Conservation (phyloP, 805 yeast genomes). For the Debaryomyces hansenii region DNA sequence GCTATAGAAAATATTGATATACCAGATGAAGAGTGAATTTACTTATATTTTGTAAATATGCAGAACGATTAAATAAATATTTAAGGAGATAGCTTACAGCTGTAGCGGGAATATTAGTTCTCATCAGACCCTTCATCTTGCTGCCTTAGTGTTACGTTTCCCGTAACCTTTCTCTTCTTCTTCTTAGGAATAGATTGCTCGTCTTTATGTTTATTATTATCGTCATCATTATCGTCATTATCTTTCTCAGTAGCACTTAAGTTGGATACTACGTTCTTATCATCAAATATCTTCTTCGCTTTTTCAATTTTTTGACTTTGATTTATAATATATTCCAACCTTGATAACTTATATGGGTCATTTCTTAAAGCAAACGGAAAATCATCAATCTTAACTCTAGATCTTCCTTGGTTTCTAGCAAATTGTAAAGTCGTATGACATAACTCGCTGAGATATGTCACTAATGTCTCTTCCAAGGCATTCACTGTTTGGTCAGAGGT, state of each 20-base stretch:
- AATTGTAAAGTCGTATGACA: conserved; percentile 31
- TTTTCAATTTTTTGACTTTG: conserved; percentile 36
- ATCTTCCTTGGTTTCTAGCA: conserved; percentile 39
- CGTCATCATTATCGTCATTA: conserved; percentile 14
- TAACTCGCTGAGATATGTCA: conserved; percentile 36
- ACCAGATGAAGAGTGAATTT: conserved; percentile 6
- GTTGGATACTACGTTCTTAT: conserved; percentile 10
- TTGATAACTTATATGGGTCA: conserved; percentile 42
- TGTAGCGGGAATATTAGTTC: neutral
- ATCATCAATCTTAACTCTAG: conserved; percentile 42
- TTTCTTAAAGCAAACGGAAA: conserved; percentile 40
- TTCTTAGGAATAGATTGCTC: conserved; percentile 5
- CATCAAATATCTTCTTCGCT: conserved; percentile 43
- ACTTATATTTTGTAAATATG: neutral
- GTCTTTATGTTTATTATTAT: conserved; percentile 5
- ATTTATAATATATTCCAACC: conserved; percentile 40
- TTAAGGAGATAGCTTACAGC: too few species aligned
- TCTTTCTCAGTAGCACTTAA: conserved; percentile 12
- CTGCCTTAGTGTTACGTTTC: conserved; percentile 2
- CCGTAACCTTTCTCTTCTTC: conserved; percentile 7
- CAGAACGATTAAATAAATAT: neutral
- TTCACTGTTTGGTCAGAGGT: conserved; percentile 38
- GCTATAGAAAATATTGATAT: conserved; percentile 46
- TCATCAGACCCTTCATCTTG: conserved; percentile 1
- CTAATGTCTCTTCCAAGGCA: conserved; percentile 39